phyloP scores from a whole-genome alignment of 2,329 filamentous ascomycete species.

The Cercospora beticola region DNA sequence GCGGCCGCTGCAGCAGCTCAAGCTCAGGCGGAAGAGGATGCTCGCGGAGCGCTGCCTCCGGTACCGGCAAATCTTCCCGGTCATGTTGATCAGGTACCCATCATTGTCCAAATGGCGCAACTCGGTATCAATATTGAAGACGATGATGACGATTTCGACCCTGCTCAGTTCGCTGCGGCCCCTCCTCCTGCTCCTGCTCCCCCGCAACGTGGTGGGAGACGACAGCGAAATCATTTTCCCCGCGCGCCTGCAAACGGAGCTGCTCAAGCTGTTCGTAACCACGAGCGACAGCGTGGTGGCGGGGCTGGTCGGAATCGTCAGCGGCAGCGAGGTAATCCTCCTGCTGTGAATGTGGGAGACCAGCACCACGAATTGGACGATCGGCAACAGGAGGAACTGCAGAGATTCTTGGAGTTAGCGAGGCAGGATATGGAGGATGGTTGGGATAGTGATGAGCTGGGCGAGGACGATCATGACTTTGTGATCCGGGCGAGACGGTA shows the following conservation, averaged over 20 bases:
- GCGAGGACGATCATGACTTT: constrained; percentile 39
- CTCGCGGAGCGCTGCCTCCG: constrained; percentile 12
- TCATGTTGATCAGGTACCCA: constrained; percentile 13
- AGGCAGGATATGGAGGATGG: constrained; percentile 56
- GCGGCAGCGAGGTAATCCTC: constrained; percentile 2
- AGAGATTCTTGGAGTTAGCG: constrained; percentile 55
- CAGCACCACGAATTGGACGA: constrained; percentile 25
- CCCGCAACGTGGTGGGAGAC: constrained; percentile 14
- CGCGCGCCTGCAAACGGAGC: constrained; percentile 22
- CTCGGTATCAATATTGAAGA: constrained; percentile 18
- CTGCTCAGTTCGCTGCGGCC: not conserved
- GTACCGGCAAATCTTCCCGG: constrained; percentile 15
- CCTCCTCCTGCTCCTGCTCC: constrained; percentile 4
- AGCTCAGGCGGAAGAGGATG: constrained; percentile 28
- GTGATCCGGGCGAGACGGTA: constrained; percentile 24
- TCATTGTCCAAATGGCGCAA: constrained; percentile 27
- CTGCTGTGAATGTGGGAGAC: constrained; percentile 16
- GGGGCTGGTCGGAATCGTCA: constrained; percentile 20
- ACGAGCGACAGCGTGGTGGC: constrained; percentile 8
- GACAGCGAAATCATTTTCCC: constrained; percentile 32
- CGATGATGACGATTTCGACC: constrained; percentile 10
- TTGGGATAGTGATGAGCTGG: constrained; percentile 60
- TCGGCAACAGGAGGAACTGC: constrained; percentile 41
- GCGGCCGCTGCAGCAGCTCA: constrained; percentile 35
- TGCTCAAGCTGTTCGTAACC: constrained; percentile 27